Evolutionary conservation across 1,139 yeast species (phyloP), one percentile per base, ranked within the genome.

Genomic region (Yamadazyma diospyri): DNA sequence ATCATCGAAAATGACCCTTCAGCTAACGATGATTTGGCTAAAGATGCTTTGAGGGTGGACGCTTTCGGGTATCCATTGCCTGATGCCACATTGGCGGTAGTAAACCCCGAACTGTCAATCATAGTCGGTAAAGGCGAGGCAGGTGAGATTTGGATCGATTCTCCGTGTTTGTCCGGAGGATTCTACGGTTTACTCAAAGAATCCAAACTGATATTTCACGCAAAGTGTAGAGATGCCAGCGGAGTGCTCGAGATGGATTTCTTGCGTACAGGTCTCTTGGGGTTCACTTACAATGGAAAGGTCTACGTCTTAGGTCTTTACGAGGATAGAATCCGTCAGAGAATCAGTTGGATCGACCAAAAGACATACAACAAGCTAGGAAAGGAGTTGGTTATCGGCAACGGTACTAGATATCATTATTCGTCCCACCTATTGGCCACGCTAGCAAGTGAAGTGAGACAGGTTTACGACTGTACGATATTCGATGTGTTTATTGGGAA

Each of bases 71-170:
- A 72, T 48, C 98, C 98, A 0, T 59, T 92, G 2, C 96, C 97
- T 0, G 97, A 89, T 60, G 92, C 97, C 1, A 86, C 95, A 0
- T 58, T 92, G 27, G 97, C 97, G 0, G 78, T 92, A 22, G 97
- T 92, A 0, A 88, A 94, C 51, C 97, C 98, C 0, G 98, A 94
- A 43, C 83, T 86, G 40, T 72, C 80, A 20, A 59, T 76, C 4
- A 60, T 87, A 13, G 80, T 85, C 4, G 72, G 76, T 3, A 76
- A 70, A 29, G 77, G 86, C 46, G 89, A 84, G 43, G 83, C 94
- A n/a, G 98, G 98, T 15, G 99, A 92, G 55, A 82, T 92, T 21
- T 94, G 98, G 98, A 85, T 92, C 15, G 95, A 87, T 51, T 79
- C 89, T 38, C 94, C 92, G 2, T 83, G 94, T 39, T 61, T 87